A percentile compares a stretch with the other conserved stretches of the same genome.
These are phyloP conservation scores for Schwanniomyces occidentalis DNA, from an alignment of 805 yeast species.

Conservation along the genomic window DNA sequence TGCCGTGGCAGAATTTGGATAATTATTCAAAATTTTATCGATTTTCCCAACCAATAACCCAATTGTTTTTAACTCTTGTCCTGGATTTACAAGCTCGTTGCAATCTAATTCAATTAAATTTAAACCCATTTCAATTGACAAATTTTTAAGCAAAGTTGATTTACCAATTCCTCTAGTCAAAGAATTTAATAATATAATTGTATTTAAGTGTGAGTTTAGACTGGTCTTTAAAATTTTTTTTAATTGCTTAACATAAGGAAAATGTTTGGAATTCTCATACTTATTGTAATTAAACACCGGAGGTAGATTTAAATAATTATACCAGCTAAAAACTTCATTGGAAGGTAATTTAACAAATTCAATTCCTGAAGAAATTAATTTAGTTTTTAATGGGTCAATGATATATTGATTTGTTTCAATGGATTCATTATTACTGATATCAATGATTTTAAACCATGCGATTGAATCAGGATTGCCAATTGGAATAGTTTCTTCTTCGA, in stretches of 20 bases:
- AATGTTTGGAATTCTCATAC: slow-evolving; percentile 18
- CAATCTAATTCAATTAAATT: slow-evolving; percentile 72
- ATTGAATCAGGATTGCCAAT: slow-evolving; percentile 66
- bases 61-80: slow-evolving; percentile 74
- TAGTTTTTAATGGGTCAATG: slow-evolving; percentile 67
- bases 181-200: slow-evolving; percentile 69
- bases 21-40: slow-evolving; percentile 54
- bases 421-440: slow-evolving; percentile 38
- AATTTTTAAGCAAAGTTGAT: slow-evolving; percentile 55
- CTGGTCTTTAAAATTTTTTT: slow-evolving; percentile 57
- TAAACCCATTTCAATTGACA: slow-evolving; percentile 60
- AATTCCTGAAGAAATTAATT: slow-evolving; percentile 68
- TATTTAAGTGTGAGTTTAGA: slow-evolving; percentile 45
- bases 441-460: slow-evolving; percentile 82
- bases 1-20: slow-evolving; percentile 3
- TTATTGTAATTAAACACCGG: slow-evolving; percentile 36
- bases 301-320: slow-evolving; percentile 46
- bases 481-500: slow-evolving; percentile 42
- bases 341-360: slow-evolving; percentile 40
- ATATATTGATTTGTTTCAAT: slow-evolving; percentile 42
- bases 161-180: slow-evolving; percentile 80
- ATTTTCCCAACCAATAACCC: slow-evolving; percentile 77
- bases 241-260: slow-evolving; percentile 51
- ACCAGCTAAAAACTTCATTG: slow-evolving; percentile 43
- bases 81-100: slow-evolving; percentile 61